These are phyloP conservation scores for Microthlaspi erraticum DNA, from an alignment of 345 rosid genomes.

Conservation along the genomic window DNA sequence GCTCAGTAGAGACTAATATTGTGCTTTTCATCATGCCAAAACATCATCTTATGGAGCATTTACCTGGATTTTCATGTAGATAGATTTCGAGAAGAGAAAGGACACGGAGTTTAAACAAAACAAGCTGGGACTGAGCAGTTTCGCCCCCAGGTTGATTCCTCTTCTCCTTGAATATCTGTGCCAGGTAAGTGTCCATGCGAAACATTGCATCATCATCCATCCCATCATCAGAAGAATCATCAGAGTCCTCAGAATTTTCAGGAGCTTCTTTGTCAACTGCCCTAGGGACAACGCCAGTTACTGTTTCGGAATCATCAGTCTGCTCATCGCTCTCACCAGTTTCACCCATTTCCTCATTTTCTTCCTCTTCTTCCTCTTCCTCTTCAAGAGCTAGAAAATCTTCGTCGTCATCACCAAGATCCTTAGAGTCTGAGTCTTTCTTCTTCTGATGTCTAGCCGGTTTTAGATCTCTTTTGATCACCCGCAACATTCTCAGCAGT, in stretches of 20 bases:
- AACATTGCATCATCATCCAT: slow-evolving; percentile 99
- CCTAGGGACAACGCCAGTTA: slow-evolving; percentile 49
- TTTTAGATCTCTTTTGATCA: slow-evolving; percentile 87
- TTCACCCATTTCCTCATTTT: slow-evolving; percentile 72
- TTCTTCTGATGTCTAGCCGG: slow-evolving; percentile 78
- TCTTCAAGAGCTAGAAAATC: slow-evolving; percentile 87
- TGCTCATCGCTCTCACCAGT: slow-evolving; percentile 78
- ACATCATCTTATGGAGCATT: slow-evolving; percentile 21
- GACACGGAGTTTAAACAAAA: slow-evolving; percentile 86
- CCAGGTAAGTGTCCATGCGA: slow-evolving; percentile 91
- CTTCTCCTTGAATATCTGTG: slow-evolving; percentile 85
- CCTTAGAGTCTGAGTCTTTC: slow-evolving; percentile 57
- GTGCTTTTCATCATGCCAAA: slow-evolving; percentile 21
- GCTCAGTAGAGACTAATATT: not conserved
- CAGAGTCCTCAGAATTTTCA: slow-evolving; percentile 80
- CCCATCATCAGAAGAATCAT: slow-evolving; percentile 83
- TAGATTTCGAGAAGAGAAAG: slow-evolving; percentile 93
- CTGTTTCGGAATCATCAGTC: slow-evolving; percentile 79
- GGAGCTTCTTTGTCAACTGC: slow-evolving; percentile 51
- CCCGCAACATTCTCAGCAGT: slow-evolving; percentile 78
- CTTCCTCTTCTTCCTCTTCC: slow-evolving; percentile 86
- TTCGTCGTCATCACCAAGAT: slow-evolving; percentile 68
- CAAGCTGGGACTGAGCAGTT: slow-evolving; percentile 93
- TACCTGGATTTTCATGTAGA: slow-evolving; percentile 91
- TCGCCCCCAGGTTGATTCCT: slow-evolving; percentile 87